These are phyloP conservation scores for Phytopythium chamaehyphon DNA, from an alignment of 352 stramenopile species.

Conservation along the genomic window DNA sequence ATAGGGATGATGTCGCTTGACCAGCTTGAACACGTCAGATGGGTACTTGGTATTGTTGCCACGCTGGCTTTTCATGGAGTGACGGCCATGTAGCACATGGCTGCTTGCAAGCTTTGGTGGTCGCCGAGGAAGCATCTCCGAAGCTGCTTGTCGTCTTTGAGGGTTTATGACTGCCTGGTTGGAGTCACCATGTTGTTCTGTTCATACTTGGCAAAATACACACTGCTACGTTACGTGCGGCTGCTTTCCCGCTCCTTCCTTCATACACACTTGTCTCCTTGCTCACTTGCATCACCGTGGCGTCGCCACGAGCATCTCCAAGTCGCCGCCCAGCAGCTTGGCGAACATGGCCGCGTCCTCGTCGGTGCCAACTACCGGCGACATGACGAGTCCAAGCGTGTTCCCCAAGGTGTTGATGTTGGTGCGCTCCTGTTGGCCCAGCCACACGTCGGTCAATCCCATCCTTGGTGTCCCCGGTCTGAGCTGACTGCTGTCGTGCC, in stretches of 20 bases:
- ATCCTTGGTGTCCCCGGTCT: no score
- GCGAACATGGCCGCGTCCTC: constrained; percentile 6
- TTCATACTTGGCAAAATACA: constrained; percentile 4
- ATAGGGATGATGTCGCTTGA: no score
- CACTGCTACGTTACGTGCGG: background rate
- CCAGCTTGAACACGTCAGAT: no score
- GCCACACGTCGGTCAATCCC: constrained; percentile 1
- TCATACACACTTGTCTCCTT: background rate
- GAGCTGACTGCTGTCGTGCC: background rate
- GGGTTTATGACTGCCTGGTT: no score
- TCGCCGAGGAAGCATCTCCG: no score
- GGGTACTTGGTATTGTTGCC: no score
- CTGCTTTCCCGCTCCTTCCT: background rate
- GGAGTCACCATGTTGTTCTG: background rate
- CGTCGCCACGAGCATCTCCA: constrained; percentile 1
- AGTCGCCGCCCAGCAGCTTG: constrained; percentile 3
- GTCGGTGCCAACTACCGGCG: background rate
- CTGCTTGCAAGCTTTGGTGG: no score
- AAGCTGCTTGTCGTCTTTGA: no score
- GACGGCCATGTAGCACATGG: no score
- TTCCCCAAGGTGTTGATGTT: background rate
- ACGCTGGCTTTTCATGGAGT: no score
- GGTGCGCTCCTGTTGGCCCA: constrained; percentile 7
- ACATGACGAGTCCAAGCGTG: constrained; percentile 19
- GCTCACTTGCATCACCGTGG: constrained; percentile 1